Conservation (phyloP, 1,139 yeast genomes). For the Nakaseomyces sp. region DNA sequence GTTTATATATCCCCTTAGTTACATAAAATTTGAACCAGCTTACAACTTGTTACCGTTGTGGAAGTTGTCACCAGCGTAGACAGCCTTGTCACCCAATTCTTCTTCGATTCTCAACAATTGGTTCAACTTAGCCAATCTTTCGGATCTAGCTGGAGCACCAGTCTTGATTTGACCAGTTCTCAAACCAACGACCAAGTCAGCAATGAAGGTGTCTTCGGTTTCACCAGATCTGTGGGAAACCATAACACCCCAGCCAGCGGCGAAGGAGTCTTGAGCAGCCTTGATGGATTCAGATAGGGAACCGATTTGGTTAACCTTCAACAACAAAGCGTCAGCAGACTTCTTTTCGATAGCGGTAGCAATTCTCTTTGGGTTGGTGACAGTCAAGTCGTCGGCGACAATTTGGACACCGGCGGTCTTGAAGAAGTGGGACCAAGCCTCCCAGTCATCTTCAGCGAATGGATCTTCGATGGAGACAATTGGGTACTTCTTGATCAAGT, state of each 20-base stretch:
- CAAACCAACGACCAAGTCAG: conserved; percentile 92
- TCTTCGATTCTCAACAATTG: conserved; percentile 96
- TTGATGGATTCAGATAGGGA: conserved; percentile 82
- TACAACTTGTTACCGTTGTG: conserved; percentile 38
- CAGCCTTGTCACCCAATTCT: conserved; percentile 90
- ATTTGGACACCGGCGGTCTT: conserved; percentile 70
- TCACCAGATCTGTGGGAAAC: conserved; percentile 98
- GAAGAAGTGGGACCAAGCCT: conserved; percentile 85
- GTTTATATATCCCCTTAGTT: too few species aligned
- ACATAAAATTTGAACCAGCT: conserved; percentile 9
- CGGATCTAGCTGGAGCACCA: conserved; percentile 99
- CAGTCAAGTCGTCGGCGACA: conserved; percentile 96
- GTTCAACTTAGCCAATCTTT: conserved; percentile 95
- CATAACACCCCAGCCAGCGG: conserved; percentile 96
- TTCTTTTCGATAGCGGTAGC: conserved; percentile 90
- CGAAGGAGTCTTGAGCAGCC: conserved; percentile 85
- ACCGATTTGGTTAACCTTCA: conserved; percentile 96
- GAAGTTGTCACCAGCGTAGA: conserved; percentile 89
- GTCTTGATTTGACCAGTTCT: conserved; percentile 97
- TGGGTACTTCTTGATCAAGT: conserved; percentile 80
- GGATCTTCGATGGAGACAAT: conserved; percentile 97
- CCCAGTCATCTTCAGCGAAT: conserved; percentile 99
- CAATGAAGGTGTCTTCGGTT: conserved; percentile 96
- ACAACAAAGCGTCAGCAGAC: conserved; percentile 83
- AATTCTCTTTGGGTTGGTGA: conserved; percentile 91